phyloP scores from a whole-genome alignment of 805 yeast genomes.

The Torulaspora gathmanii region DNA sequence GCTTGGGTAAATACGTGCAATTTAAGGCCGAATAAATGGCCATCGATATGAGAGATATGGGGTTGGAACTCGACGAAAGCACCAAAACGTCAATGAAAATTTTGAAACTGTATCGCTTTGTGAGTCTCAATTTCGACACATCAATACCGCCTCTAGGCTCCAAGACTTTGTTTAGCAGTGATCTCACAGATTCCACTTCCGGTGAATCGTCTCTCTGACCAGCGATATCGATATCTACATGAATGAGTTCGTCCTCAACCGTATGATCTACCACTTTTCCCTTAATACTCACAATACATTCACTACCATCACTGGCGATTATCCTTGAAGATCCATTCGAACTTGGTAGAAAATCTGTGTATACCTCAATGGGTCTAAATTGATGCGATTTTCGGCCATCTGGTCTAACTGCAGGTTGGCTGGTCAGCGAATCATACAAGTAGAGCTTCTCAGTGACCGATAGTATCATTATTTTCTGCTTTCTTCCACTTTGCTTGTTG shows the following conservation, averaged over 20 bases:
- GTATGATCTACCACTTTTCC: constrained; percentile 63
- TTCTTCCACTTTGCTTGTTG: background rate
- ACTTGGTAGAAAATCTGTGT: constrained; percentile 72
- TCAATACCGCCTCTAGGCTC: constrained; percentile 40
- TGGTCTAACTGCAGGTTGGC: constrained; percentile 65
- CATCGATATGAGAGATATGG: constrained; percentile 73
- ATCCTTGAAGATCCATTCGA: constrained; percentile 92
- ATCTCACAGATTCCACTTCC: constrained; percentile 57
- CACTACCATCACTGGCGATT: constrained; percentile 83
- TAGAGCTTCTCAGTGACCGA: constrained; percentile 76
- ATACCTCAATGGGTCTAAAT: constrained; percentile 82
- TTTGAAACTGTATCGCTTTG: constrained; percentile 71
- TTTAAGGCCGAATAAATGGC: constrained; percentile 77
- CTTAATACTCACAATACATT: constrained; percentile 87
- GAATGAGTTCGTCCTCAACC: constrained; percentile 48
- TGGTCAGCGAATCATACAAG: constrained; percentile 64
- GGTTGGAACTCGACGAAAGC: constrained; percentile 71
- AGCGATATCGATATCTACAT: constrained; percentile 75
- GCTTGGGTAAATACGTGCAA: constrained; percentile 68
- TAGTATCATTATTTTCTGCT: constrained; percentile 46
- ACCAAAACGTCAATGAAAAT: constrained; percentile 76
- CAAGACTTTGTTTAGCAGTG: constrained; percentile 43
- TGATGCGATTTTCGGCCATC: constrained; percentile 75
- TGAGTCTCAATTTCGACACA: constrained; percentile 49
- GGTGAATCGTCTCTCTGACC: constrained; percentile 78